A percentile compares a stretch with the other conserved stretches of the same genome.
phyloP scores from a whole-genome alignment of 1,284 basidiomycete genomes.

The Fomitopsis palustris region DNA sequence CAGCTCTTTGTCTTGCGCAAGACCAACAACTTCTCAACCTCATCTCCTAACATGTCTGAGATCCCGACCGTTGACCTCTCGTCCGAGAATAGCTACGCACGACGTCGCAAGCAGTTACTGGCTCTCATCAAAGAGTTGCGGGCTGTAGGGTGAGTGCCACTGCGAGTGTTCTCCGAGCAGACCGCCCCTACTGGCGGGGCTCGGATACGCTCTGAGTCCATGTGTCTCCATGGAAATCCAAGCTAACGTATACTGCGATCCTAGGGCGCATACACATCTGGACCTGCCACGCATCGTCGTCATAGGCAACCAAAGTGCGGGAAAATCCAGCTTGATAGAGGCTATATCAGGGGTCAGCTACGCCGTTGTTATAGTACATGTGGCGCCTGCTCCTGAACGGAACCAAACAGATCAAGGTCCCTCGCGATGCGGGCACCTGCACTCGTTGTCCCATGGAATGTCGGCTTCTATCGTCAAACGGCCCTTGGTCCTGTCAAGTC shows the following conservation, averaged over 20 bases:
- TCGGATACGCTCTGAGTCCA: too few species aligned
- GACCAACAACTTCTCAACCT: neutral
- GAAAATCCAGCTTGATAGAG: conserved; percentile 40
- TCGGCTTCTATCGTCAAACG: conserved; percentile 14
- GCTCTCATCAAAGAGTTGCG: neutral
- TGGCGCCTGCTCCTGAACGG: neutral
- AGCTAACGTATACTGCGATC: too few species aligned
- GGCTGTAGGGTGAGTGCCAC: neutral
- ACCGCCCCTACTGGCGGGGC: too few species aligned
- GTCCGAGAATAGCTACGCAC: neutral
- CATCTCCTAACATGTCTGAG: neutral
- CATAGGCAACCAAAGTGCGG: conserved; percentile 28
- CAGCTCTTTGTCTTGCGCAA: too few species aligned
- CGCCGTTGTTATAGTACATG: neutral
- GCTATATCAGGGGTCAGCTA: conserved; percentile 47
- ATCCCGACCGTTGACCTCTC: neutral
- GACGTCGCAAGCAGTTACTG: neutral
- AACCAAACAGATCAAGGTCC: conserved; percentile 17
- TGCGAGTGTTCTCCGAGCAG: too few species aligned
- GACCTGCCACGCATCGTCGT: conserved; percentile 10
- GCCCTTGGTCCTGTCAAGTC: conserved; percentile 31
- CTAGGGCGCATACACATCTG: neutral
- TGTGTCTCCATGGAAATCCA: too few species aligned
- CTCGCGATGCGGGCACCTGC: conserved; percentile 19
- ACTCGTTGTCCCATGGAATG: conserved; percentile 27